Percentiles rank a stretch among this genome's conserved stretches.
These are phyloP conservation scores for Blastomyces parvus DNA, from an alignment of 2,329 filamentous ascomycete species.

Conservation along the genomic window DNA sequence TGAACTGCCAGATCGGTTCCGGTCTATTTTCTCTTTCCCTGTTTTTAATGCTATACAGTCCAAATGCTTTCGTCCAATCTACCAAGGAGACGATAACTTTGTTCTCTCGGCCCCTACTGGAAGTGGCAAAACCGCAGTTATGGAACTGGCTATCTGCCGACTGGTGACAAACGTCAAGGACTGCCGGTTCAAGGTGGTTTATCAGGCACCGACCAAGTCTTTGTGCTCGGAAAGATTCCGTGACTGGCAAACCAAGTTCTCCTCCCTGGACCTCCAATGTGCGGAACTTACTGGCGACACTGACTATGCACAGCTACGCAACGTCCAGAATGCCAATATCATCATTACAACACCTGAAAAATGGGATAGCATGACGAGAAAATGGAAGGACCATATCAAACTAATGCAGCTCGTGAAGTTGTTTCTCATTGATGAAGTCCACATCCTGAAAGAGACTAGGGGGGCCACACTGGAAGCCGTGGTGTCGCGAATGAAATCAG, in stretches of 20 bases:
- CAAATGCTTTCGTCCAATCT: constrained; percentile 61
- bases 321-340: constrained; percentile 64
- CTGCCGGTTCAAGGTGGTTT: constrained; percentile 68
- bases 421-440: constrained; percentile 79
- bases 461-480: constrained; percentile 75
- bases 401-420: constrained; percentile 67
- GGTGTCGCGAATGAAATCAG: constrained; percentile 77
- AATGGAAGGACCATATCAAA: constrained; percentile 71
- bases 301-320: constrained; percentile 54
- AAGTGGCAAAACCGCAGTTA: constrained; percentile 72
- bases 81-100: constrained; percentile 61
- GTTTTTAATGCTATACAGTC: constrained; percentile 78
- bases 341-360: constrained; percentile 86
- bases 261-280: constrained; percentile 55
- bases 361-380: constrained; percentile 81
- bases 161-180: constrained; percentile 49
- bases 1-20: constrained; percentile 59
- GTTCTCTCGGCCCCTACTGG: constrained; percentile 75
- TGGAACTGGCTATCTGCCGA: constrained; percentile 74
- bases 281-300: constrained; percentile 78
- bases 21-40: constrained; percentile 60
- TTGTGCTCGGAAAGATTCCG: constrained; percentile 65
- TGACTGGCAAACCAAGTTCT: constrained; percentile 71
- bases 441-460: constrained; percentile 70
- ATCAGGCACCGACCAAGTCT: constrained; percentile 76